A percentile compares a stretch with the other conserved stretches of the same genome.
Conservation (phyloP, 768 basidiomycete species). For the Tylopilus sp. region DNA sequence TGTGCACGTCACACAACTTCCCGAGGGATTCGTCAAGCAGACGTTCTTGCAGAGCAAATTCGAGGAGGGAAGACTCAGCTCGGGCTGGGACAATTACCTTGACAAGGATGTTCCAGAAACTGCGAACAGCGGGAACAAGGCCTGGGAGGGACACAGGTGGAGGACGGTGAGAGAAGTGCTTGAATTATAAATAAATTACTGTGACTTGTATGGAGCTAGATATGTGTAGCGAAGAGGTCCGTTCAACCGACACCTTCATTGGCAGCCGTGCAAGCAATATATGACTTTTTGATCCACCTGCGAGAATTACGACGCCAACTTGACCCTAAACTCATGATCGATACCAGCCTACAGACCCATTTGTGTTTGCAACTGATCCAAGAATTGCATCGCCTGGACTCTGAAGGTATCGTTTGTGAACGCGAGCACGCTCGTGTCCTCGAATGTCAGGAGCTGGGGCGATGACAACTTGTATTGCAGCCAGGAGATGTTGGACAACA, state of each 20-base stretch:
- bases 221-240: too few relatives aligned
- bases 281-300: background rate
- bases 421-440: background rate
- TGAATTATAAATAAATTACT: constrained; percentile 15
- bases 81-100: constrained; percentile 32
- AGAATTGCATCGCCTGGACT: background rate
- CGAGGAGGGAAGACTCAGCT: constrained; percentile 29
- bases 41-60: constrained; percentile 29
- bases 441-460: background rate
- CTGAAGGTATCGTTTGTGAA: background rate
- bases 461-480: background rate
- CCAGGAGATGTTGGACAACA: background rate
- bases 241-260: too few relatives aligned
- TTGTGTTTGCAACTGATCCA: background rate
- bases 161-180: constrained; percentile 26
- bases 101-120: constrained; percentile 30
- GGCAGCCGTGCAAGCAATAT: too few relatives aligned
- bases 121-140: constrained; percentile 30
- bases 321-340: background rate
- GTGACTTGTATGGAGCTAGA: too few relatives aligned
- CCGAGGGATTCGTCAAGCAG: constrained; percentile 28
- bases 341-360: background rate
- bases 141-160: constrained; percentile 29
- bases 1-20: constrained; percentile 23
- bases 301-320: background rate